These are phyloP conservation scores for Physocladia obscura DNA, from an alignment of 192 early-diverging fungal species.

Conservation along the genomic window DNA sequence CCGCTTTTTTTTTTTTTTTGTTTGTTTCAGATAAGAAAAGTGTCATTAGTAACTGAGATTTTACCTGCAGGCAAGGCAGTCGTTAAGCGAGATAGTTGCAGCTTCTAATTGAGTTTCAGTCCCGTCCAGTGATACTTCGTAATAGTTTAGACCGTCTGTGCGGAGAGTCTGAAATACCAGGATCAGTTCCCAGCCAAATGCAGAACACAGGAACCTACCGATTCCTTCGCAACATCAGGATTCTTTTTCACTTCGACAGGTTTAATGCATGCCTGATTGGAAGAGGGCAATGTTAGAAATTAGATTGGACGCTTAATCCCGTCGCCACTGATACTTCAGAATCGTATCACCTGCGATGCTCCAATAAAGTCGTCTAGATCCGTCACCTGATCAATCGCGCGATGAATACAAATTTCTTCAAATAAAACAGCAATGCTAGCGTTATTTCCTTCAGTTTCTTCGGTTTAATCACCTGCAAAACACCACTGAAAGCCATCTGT, in stretches of 20 bases:
- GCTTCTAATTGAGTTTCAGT: constrained; percentile 77
- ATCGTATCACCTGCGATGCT: constrained; percentile 70
- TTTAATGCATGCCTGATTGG: constrained; percentile 81
- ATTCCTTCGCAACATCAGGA: constrained; percentile 16
- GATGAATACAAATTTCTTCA: too few relatives aligned
- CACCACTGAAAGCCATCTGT: neutral
- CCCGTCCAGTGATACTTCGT: constrained; percentile 88
- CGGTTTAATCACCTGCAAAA: too few relatives aligned
- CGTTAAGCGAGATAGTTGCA: constrained; percentile 87
- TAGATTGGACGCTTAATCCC: neutral
- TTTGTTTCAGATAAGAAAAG: constrained; percentile 25
- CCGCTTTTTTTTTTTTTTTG: constrained; percentile 58
- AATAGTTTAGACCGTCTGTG: constrained; percentile 57
- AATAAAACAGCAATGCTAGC: too few relatives aligned
- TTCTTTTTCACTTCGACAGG: constrained; percentile 79
- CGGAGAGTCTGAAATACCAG: constrained; percentile 7
- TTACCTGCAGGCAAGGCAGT: constrained; percentile 96
- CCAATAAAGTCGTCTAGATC: constrained; percentile 98
- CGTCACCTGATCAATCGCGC: constrained; percentile 76
- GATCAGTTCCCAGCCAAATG: neutral
- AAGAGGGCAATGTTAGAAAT: too few relatives aligned
- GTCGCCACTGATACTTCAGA: neutral
- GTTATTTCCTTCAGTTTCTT: too few relatives aligned
- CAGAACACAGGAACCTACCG: constrained; percentile 4
- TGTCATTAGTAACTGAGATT: constrained; percentile 2